These are phyloP conservation scores for Sarocladium brachiariae DNA, from an alignment of 2,329 filamentous ascomycete species.

Conservation along the genomic window DNA sequence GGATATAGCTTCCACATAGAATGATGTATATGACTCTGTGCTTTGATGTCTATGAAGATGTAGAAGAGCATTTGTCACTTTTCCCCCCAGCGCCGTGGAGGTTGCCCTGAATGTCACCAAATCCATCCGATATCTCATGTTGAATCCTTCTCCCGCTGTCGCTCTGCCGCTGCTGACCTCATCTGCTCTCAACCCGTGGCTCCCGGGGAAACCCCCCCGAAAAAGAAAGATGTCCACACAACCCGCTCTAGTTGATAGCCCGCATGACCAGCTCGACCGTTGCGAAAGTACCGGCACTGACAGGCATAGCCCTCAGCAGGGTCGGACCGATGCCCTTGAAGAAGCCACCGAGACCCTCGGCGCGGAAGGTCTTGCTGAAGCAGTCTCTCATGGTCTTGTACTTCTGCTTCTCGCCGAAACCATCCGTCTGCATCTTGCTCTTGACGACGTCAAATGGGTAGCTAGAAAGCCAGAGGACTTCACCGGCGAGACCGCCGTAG, in stretches of 20 bases:
- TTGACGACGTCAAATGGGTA: conserved; percentile 98
- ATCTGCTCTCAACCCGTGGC: too few relatives aligned
- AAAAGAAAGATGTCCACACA: too few relatives aligned
- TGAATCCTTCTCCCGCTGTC: conserved; percentile 1
- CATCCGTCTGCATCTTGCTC: conserved; percentile 99
- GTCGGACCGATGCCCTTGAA: conserved; percentile 94
- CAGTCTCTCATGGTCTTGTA: conserved; percentile 84
- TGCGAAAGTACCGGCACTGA: conserved; percentile 95
- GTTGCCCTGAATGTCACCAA: neutral
- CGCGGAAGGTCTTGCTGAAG: conserved; percentile 73
- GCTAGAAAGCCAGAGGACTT: conserved; percentile 85
- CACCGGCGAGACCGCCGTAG: conserved; percentile 89
- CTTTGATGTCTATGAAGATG: neutral
- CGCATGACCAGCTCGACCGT: conserved; percentile 65
- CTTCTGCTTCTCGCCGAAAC: conserved; percentile 64
- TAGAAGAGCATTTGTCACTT: neutral
- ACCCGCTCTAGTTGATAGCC: conserved; percentile 39
- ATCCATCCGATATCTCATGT: neutral
- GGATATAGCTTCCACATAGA: neutral
- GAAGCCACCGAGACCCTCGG: conserved; percentile 76
- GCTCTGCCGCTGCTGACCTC: too few relatives aligned
- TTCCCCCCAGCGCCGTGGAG: conserved; percentile 6
- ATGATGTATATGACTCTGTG: neutral
- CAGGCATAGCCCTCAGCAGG: conserved; percentile 89
- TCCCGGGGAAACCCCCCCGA: too few relatives aligned